Base-by-base conservation (phyloP, 2,329 filamentous ascomycete species). In the Stachybotrys chlorohalonatus region DNA sequence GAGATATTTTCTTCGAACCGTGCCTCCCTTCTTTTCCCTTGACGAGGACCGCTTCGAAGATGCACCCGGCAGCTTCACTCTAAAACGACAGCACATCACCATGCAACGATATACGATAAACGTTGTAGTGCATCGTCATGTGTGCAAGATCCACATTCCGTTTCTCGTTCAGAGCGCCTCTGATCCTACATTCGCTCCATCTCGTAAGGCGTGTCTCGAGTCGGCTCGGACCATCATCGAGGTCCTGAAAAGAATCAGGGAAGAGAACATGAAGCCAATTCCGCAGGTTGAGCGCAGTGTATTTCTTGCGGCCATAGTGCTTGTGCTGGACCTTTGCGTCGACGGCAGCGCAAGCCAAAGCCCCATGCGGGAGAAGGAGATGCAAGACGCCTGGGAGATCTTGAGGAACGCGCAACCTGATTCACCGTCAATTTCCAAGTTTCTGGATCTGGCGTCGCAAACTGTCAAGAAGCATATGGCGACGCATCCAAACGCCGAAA, bases 91-190 rank as follows among this genome's bases (percentile, higher is more conserved):
- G 3, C 56, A 55, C 15, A 62, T 69, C 49, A 61, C 62, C 1
- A 55, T 68, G 15, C 68, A 70, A 47, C 64, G 69, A 8, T 68
- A 70, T 54, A 59, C 67, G 17, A 61, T 71, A 42, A 68, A 67
- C 30, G 51, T 69, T 6, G 62, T 70, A 11, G 53, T 69, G 3
- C 63, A 69, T 17, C 67, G 68, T 1, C 66, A 71, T 47, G 60
- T 67, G 9, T 71, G 68, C 56, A 70, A 68, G 53, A 56, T 71
- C 9, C 69, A 71, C 52, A 62, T 71, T 7, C 69, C 69, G 6
- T 71, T 65, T 52, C 56, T 71, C 7, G 66, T 67, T 3, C 64
- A 67, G 31, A 68, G 69, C 5, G 63, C 67, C 6, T 60, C 69
- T 1, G 68, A 71, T 36, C 63, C 68, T 45, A 54, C 57, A 4